Percentiles rank a stretch among this genome's conserved stretches.
Conservation (phyloP, 2,329 filamentous ascomycete genomes). For the Torrubiellomyces zombiae region DNA sequence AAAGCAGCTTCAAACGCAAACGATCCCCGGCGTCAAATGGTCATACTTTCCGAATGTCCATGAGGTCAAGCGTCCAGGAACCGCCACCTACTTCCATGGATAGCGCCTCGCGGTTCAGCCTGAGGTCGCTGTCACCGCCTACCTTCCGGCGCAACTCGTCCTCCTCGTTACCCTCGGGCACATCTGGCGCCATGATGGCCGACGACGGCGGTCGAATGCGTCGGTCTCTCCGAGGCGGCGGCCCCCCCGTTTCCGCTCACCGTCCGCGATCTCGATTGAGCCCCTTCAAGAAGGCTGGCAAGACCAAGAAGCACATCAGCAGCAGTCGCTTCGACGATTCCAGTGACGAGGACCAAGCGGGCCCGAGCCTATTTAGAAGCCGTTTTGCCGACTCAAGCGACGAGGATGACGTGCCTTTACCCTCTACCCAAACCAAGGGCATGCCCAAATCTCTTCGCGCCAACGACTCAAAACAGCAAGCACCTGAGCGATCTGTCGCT, state of each 20-base stretch:
- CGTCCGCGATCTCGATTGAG: slow-evolving; percentile 23
- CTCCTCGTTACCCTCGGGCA: slow-evolving; percentile 20
- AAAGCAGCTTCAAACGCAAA: slow-evolving; percentile 67
- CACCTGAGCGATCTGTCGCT: slow-evolving; percentile 8
- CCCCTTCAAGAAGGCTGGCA: slow-evolving; percentile 23
- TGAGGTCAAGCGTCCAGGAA: slow-evolving; percentile 33
- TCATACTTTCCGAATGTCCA: slow-evolving; percentile 53
- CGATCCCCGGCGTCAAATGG: slow-evolving; percentile 29
- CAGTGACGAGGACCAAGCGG: slow-evolving; percentile 37
- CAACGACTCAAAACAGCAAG: slow-evolving; percentile 3
- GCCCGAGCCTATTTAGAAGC: slow-evolving; percentile 26
- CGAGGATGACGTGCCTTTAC: slow-evolving; percentile 6
- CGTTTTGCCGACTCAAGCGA: slow-evolving; percentile 34
- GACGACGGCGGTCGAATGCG: slow-evolving; percentile 20
- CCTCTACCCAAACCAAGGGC: slow-evolving; percentile 13
- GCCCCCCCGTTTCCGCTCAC: slow-evolving; percentile 20
- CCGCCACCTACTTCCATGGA: slow-evolving; percentile 14
- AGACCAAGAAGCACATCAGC: slow-evolving; percentile 21
- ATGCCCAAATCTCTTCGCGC: slow-evolving; percentile 17
- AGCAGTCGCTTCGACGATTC: slow-evolving; percentile 43
- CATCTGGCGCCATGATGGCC: slow-evolving; percentile 8
- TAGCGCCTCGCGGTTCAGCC: slow-evolving; percentile 43
- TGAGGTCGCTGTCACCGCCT: slow-evolving; percentile 54
- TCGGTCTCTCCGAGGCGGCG: slow-evolving; percentile 25
- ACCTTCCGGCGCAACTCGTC: slow-evolving; percentile 28